Conservation (phyloP, 768 basidiomycete species). For the Kwoniella europaea region DNA sequence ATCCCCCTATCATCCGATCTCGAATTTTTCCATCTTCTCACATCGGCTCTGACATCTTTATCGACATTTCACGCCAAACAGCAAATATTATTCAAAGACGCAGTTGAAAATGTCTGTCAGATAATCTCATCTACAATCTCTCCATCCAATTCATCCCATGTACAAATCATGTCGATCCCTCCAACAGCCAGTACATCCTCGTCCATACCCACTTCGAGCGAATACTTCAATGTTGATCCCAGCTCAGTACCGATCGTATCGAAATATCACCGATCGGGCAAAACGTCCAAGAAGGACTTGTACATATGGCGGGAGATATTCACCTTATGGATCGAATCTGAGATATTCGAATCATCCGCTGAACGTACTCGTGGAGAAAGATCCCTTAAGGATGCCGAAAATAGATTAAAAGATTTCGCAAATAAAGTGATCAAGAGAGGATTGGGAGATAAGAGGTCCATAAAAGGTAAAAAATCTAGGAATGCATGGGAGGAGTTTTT, state of each 20-base stretch:
- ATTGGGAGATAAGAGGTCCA: slow-evolving; percentile 64
- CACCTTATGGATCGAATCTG: slow-evolving; percentile 78
- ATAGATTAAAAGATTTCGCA: slow-evolving; percentile 68
- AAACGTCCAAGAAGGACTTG: slow-evolving; percentile 64
- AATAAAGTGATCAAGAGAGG: slow-evolving; percentile 66
- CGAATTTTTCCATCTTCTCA: slow-evolving; percentile 78
- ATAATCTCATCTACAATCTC: slow-evolving; percentile 55
- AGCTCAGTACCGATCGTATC: background rate
- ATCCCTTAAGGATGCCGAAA: slow-evolving; percentile 72
- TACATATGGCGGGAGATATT: slow-evolving; percentile 91
- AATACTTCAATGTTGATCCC: slow-evolving; percentile 47
- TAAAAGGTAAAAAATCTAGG: slow-evolving; percentile 67
- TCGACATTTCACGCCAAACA: slow-evolving; percentile 62
- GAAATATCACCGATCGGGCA: background rate
- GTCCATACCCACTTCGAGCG: slow-evolving; percentile 1
- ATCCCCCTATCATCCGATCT: slow-evolving; percentile 80
- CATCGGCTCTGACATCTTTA: slow-evolving; percentile 64
- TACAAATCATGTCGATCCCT: slow-evolving; percentile 27
- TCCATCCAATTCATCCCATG: slow-evolving; percentile 17
- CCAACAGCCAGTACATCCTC: slow-evolving; percentile 29
- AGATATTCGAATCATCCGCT: slow-evolving; percentile 76
- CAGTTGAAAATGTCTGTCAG: slow-evolving; percentile 62
- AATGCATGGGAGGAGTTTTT: slow-evolving; percentile 73
- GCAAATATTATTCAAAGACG: slow-evolving; percentile 64
- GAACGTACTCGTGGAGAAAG: slow-evolving; percentile 73